Base-by-base conservation (phyloP, 768 basidiomycete genomes). In the Pleurotus eryngii region DNA sequence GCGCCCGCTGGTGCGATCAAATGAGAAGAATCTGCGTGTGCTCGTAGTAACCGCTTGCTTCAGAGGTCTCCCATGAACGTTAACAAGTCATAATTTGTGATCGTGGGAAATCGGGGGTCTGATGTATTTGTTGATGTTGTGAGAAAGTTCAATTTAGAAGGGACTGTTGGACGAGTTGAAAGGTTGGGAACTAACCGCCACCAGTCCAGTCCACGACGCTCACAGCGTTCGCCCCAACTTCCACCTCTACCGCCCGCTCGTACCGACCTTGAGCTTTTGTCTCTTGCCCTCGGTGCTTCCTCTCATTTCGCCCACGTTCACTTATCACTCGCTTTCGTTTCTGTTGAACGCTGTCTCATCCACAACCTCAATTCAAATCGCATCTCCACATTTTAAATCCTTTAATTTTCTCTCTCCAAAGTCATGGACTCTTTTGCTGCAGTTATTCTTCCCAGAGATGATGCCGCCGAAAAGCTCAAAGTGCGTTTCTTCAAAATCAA, bases 381-480 rank as follows among this genome's bases (percentile, higher is more conserved):
- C 60, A 61, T 59, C 53, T 55, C 60, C 61, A 65, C 64, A 64
- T 58, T 56, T 22, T 39, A 42, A 35, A 35, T 11, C 9, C 8
- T 35, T 11, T 35, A 35, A 11, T 8, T 35, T 35, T 35, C n/a
- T n/a, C n/a, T n/a, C n/a, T n/a, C n/a, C 8, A 35, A 11, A 35
- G 47, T 50, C 59, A 71, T 68, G 64, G 66, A 65, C 57, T 58
- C 61, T 57, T 61, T 65, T 46, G 59, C 60, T 58, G 60, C 62
- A 43, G 58, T 70, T 56, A 67, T 66, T 63, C 59, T 61, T 58
- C 43, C 64, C 55, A 67, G 64, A 57, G 72, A 77, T 61, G 76
- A 78, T 46, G 46, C 53, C 57, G 53, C 70, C 53, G 77, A 71
- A 59, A 75, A 71, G 64, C 74, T 74, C 60, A 76, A 74, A 70